Base-by-base conservation (phyloP, 2,329 filamentous ascomycete genomes). In the Seiridium cupressi region DNA sequence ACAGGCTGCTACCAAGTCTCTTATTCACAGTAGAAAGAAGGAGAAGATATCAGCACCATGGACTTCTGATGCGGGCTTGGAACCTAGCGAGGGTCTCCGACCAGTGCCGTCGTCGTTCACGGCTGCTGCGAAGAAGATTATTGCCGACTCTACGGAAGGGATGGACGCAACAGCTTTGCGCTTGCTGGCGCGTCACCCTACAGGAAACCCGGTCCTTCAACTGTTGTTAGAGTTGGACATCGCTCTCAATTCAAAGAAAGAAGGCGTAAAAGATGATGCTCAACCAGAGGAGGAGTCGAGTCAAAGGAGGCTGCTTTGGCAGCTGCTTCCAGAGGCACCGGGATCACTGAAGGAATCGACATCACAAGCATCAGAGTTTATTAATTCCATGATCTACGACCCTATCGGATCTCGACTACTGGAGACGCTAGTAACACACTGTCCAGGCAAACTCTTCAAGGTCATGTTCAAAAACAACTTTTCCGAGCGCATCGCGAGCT, bases 21-120 rank as follows among this genome's bases (percentile, higher is more conserved):
- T 96, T n/a, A 77, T 97, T 51, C 91, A 94, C 72, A 97, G 94
- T 80, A 93, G 92, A 75, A 93, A 89, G 77, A 98, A 98, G 76
- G 93, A 98, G 75, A 89, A 90, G 66, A 83, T 96, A 55, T 84
- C 84, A 1, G 85, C 90, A 1, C 79, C 84, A 3, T 83, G 84
- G 48, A 79, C 78, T 2, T 80, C 83, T 2, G 77, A 78, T 4
- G 72, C 77, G 2, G 76, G 80, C 7, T 76, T 80, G n/a, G 83
- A 86, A 58, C 69, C 75, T 10, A 75, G 11, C 4, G 36, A 51
- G n/a, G 68, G 73, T 9, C 68, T 79, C 31, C 78, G 87, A 57
- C 79, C 82, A 1, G 91, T 98, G 0, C 95, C 95, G 0, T 83
- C 85, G 36, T 91, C 90, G 0, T 99, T 99, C 72, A 80, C 83